A percentile compares a stretch with the other conserved stretches of the same genome.
Evolutionary conservation across 495 filamentous ascomycete genomes (phyloP).

Genomic region (Emericellopsis terricola): DNA sequence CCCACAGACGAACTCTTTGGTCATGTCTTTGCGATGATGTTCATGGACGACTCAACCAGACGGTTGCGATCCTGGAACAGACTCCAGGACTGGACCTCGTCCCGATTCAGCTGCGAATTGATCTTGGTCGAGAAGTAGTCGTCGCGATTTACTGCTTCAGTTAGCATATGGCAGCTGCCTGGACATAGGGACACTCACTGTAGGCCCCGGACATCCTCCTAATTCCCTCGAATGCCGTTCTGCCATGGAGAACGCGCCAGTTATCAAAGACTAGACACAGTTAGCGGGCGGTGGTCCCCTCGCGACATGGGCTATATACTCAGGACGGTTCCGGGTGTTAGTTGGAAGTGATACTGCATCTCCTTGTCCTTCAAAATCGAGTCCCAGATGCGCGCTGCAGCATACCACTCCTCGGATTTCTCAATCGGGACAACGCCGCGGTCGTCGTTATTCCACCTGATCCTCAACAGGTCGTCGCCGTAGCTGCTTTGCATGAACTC

Average conservation of each 20-base stretch:
- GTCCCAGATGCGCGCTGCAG: conserved; percentile 49
- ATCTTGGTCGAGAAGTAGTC: too few relatives aligned
- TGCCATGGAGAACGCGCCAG: conserved; percentile 81
- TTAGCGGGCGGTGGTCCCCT: too few relatives aligned
- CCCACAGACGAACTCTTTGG: too few relatives aligned
- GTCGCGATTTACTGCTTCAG: too few relatives aligned
- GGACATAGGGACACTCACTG: too few relatives aligned
- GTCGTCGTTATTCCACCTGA: conserved; percentile 90
- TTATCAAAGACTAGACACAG: conserved; percentile 67
- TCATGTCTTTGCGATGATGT: too few relatives aligned
- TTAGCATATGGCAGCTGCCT: too few relatives aligned
- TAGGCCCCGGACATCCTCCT: conserved; percentile 81
- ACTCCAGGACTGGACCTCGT: too few relatives aligned
- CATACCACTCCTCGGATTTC: conserved; percentile 47
- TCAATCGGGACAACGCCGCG: conserved; percentile 39
- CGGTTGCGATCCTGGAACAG: too few relatives aligned
- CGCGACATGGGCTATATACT: conserved; percentile 29
- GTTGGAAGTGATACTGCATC: conserved; percentile 53
- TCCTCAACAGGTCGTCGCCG: conserved; percentile 31
- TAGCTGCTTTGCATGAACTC: conserved; percentile 6
- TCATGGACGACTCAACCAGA: too few relatives aligned
- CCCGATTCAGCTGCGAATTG: too few relatives aligned
- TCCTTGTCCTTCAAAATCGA: conserved; percentile 33
- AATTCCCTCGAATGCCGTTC: conserved; percentile 62
- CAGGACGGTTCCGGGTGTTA: conserved; percentile 59